Evolutionary conservation across 2,329 filamentous ascomycete genomes (phyloP).

Genomic region (Furcasterigmium sp.): DNA sequence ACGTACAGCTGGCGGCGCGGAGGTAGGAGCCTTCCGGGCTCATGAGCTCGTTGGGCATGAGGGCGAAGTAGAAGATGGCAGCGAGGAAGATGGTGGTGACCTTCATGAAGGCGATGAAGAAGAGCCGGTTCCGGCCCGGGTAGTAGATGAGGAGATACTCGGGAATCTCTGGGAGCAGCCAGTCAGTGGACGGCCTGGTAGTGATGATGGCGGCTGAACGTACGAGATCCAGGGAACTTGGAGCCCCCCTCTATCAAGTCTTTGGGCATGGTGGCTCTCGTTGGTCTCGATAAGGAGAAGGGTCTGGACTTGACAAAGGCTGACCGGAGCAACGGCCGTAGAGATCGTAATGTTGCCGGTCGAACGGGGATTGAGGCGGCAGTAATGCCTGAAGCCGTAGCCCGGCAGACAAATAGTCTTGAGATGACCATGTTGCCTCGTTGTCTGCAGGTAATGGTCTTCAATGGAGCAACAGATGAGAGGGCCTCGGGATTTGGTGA

Average conservation of each 20-base stretch:
- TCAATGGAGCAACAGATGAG: too few species aligned
- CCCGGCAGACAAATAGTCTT: background rate
- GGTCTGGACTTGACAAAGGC: background rate
- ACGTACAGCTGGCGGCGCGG: background rate
- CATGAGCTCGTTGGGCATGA: slow-evolving; percentile 52
- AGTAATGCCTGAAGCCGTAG: background rate
- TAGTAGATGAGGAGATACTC: slow-evolving; percentile 68
- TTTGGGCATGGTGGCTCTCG: background rate
- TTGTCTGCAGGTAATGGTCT: too few species aligned
- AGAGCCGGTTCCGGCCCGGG: slow-evolving; percentile 61
- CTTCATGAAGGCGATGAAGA: slow-evolving; percentile 66
- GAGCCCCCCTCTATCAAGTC: background rate
- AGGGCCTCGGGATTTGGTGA: too few species aligned
- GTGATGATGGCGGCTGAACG: background rate
- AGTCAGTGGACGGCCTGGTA: background rate
- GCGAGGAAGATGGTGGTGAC: slow-evolving; percentile 66
- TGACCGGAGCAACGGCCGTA: background rate
- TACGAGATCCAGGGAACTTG: background rate
- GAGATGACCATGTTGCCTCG: background rate
- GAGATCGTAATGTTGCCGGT: background rate
- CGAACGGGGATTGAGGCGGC: background rate
- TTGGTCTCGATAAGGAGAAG: too few species aligned
- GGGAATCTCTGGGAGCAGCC: slow-evolving; percentile 38
- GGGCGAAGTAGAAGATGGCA: slow-evolving; percentile 58
- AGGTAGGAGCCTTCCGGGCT: background rate